Evolutionary conservation across 192 early-diverging fungal genomes (phyloP), one percentile per base, ranked within the genome.

Genomic region (Thamnidium elegans): DNA sequence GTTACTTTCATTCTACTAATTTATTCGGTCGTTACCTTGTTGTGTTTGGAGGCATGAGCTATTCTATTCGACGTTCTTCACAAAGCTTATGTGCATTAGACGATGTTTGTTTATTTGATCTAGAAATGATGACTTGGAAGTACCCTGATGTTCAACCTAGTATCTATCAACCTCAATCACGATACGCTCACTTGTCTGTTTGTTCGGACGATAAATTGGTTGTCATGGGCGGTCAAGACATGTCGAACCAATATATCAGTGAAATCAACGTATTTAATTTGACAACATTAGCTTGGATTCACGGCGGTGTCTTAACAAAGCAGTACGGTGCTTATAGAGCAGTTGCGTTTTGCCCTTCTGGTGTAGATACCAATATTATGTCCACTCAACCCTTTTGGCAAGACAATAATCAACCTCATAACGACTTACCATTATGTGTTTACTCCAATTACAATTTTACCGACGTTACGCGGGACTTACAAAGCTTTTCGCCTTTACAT

Each of bases 371-470:
- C 9, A 46, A 23, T 4, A 14, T 55, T 30, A 61, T 50, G 58
- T 13, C 50, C 13, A 9, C 44, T 21, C 19, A 20, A 4, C 45
- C 65, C 17, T 46, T 45, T 17, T 55, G 47, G 34, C 30, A 50
- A 42, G 17, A 23, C 15, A 36, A 32, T 30, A 45, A 43, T 3
- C n/a, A 36, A 26, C 58, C 20, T 36, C 26, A 63, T 3, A 21
- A 36, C 10, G 61, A 63, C 9, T 19, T 64, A 8, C 21, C 63
- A 10, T 59, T 86, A 9, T 84, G 85, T 52, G 63, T 91, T 23
- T 91, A 91, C 73, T 86, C 84, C 77, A 91, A 91, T 72, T 85
- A 88, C 63, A 91, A 87, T 73, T 91, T 91, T 65, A 77, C 84
- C 0, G 76, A 87, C 11, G 87, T 91, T 46, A 83, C 84, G 63